Percentiles rank a stretch among this genome's conserved stretches.
Evolutionary conservation across 2,329 filamentous ascomycete genomes (phyloP).

Genomic region (Alternaria sp.): DNA sequence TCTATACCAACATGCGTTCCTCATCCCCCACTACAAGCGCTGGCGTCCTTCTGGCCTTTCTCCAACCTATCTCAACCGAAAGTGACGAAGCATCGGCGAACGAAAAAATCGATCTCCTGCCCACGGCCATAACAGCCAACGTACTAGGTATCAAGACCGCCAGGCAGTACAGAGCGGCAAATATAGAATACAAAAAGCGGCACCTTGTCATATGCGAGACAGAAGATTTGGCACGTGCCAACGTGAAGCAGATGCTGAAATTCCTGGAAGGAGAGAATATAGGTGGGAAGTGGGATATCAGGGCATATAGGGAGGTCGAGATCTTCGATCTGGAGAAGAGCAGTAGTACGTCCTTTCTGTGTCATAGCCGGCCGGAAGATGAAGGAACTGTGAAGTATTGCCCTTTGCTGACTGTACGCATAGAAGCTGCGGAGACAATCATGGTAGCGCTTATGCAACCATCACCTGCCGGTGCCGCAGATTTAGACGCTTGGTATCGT

Average conservation of each 20-base stretch:
- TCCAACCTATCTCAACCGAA: background rate
- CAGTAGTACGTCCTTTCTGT: background rate
- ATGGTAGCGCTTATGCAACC: conserved; percentile 44
- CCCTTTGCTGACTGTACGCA: background rate
- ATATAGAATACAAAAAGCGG: conserved; percentile 29
- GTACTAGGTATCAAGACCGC: background rate
- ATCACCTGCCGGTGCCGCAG: conserved; percentile 25
- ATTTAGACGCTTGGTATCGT: conserved; percentile 44
- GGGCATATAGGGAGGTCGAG: background rate
- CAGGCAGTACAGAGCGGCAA: conserved; percentile 29
- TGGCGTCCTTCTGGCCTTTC: conserved; percentile 6
- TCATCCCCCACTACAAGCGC: background rate
- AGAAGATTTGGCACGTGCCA: conserved; percentile 29
- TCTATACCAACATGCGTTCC: background rate
- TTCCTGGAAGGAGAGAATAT: background rate
- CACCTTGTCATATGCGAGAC: conserved; percentile 38
- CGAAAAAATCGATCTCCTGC: background rate
- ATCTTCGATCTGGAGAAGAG: background rate
- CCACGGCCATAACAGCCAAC: background rate
- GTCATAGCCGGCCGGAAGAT: background rate
- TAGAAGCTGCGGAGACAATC: conserved; percentile 6
- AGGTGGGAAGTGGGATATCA: background rate
- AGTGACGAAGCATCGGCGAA: background rate
- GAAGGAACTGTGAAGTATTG: background rate
- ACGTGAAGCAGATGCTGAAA: conserved; percentile 26